A percentile compares a stretch with the other conserved stretches of the same genome.
Conservation (phyloP, 1,284 basidiomycete species). For the Trametes pubescens region DNA sequence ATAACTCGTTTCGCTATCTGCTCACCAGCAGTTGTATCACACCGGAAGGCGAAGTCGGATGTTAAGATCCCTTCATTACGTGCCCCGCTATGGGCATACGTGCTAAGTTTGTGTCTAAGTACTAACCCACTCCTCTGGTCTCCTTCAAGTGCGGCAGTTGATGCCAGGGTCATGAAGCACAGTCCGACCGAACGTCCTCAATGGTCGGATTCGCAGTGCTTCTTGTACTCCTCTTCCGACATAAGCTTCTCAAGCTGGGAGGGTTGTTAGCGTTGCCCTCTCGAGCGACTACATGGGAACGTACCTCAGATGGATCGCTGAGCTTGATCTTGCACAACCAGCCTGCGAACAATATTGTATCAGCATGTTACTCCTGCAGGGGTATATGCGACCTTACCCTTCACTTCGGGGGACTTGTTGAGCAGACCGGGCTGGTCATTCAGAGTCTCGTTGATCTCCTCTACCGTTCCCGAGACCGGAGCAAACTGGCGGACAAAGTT, state of each 20-base stretch:
- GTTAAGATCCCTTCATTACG: constrained; percentile 32
- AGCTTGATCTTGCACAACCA: constrained; percentile 97
- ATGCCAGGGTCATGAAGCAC: constrained; percentile 36
- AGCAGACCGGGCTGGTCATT: constrained; percentile 80
- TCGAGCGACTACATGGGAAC: neutral
- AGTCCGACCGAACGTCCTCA: constrained; percentile 13
- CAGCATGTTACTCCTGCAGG: neutral
- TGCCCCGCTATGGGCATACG: constrained; percentile 20
- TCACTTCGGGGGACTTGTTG: constrained; percentile 88
- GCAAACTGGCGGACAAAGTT: constrained; percentile 70
- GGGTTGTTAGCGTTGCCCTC: neutral
- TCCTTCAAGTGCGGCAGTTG: constrained; percentile 41
- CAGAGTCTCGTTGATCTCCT: constrained; percentile 83
- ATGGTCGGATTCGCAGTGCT: constrained; percentile 62
- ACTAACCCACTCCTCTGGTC: neutral
- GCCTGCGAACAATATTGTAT: constrained; percentile 55
- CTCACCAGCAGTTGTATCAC: constrained; percentile 16
- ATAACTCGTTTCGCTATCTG: neutral
- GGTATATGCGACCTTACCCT: constrained; percentile 65
- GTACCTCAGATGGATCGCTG: constrained; percentile 77
- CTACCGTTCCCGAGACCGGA: constrained; percentile 87
- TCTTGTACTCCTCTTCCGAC: constrained; percentile 81
- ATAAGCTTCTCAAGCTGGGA: constrained; percentile 78
- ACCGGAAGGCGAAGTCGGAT: constrained; percentile 8
- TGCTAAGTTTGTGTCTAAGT: constrained; percentile 33